phyloP scores from a whole-genome alignment of 2,329 filamentous ascomycete genomes.

The Aspergillus fructus region DNA sequence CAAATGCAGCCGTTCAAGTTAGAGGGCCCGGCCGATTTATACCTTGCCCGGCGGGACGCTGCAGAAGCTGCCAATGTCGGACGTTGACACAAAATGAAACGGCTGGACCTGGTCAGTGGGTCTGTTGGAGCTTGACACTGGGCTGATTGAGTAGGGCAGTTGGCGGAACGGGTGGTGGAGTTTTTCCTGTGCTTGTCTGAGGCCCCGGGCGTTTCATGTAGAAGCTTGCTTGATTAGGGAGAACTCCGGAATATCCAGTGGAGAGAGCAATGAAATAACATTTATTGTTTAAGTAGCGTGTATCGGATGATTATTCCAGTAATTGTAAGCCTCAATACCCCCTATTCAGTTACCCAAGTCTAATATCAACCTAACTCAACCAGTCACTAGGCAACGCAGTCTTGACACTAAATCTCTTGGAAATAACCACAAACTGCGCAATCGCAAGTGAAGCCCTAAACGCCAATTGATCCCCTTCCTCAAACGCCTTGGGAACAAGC shows the following conservation, averaged over 20 bases:
- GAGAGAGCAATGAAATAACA: too few relatives aligned
- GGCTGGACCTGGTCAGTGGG: neutral
- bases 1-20: too few relatives aligned
- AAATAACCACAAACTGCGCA: conserved; percentile 46
- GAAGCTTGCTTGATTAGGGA: neutral
- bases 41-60: too few relatives aligned
- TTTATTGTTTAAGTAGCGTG: too few relatives aligned
- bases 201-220: neutral
- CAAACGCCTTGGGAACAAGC: conserved; percentile 30
- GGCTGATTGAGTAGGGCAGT: neutral
- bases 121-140: neutral
- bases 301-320: too few relatives aligned
- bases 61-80: neutral
- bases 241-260: neutral
- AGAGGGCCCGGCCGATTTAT: too few relatives aligned
- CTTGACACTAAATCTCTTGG: conserved; percentile 43
- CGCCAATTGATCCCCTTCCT: neutral
- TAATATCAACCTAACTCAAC: too few relatives aligned
- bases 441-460: conserved; percentile 37
- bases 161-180: neutral
- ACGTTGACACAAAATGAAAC: neutral
- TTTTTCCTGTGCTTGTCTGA: neutral
- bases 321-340: too few relatives aligned
- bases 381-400: conserved; percentile 5
- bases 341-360: too few relatives aligned